Percentiles rank a stretch among this genome's conserved stretches.
Conservation (phyloP, 176 grass and related monocot genomes). For the Ensete ventricosum region DNA sequence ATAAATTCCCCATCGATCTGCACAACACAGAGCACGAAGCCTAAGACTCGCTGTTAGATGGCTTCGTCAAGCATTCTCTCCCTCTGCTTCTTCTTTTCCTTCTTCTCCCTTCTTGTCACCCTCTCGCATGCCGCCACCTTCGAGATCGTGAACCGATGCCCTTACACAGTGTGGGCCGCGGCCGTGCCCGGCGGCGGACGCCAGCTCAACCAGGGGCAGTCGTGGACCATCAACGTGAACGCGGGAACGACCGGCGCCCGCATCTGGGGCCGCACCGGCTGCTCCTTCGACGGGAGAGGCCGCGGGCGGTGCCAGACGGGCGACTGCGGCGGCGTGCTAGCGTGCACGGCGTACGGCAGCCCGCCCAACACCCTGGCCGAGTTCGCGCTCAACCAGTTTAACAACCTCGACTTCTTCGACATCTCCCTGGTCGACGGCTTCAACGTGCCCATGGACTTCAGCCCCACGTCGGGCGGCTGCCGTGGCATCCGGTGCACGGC, state of each 20-base stretch:
- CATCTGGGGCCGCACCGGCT: conserved; percentile 10
- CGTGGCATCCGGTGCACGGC: conserved; percentile 7
- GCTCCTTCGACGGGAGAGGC: conserved; percentile 38
- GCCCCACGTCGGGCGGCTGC: conserved; percentile 19
- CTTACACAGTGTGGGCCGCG: neutral
- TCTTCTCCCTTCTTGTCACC: neutral
- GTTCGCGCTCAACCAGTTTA: conserved; percentile 30
- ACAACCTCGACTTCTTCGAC: conserved; percentile 27
- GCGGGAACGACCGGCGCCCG: neutral
- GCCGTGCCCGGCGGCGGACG: neutral
- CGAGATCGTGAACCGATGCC: neutral
- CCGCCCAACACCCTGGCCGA: conserved; percentile 40
- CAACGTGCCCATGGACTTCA: conserved; percentile 52
- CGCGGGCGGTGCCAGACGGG: conserved; percentile 35
- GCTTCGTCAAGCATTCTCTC: neutral
- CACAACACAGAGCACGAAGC: neutral
- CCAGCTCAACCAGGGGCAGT: neutral
- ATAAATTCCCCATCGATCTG: neutral
- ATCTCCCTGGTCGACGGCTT: conserved; percentile 51
- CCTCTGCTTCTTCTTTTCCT: neutral
- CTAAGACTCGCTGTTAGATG: neutral
- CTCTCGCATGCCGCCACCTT: neutral
- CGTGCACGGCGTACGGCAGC: conserved; percentile 18
- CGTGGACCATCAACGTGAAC: neutral
- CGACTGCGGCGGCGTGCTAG: conserved; percentile 38